A percentile compares a stretch with the other conserved stretches of the same genome.
phyloP scores from a whole-genome alignment of 2,329 filamentous ascomycete species.

The Beauveria bassiana region DNA sequence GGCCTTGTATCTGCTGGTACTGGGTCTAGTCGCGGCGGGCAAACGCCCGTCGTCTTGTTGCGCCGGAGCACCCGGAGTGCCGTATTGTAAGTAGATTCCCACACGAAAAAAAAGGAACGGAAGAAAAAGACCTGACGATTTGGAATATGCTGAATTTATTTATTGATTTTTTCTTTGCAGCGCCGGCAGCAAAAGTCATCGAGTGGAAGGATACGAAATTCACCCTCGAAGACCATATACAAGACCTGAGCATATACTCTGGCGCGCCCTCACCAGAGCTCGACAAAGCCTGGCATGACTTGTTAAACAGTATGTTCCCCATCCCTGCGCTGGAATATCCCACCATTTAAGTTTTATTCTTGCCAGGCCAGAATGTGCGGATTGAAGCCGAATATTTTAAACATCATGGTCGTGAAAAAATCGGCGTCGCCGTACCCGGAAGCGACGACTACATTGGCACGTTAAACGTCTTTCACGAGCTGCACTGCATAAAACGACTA shows the following conservation, averaged over 20 bases:
- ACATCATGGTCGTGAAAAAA: conserved; percentile 6
- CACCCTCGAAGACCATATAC: conserved; percentile 6
- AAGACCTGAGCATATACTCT: conserved; percentile 6
- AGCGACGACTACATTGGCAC: conserved; percentile 9
- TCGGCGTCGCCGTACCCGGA: not conserved
- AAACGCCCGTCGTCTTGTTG: not conserved
- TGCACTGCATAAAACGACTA: conserved; percentile 9
- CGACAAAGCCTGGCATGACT: conserved; percentile 8
- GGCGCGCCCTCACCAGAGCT: conserved; percentile 1
- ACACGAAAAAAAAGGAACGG: no score
- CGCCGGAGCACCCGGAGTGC: not conserved
- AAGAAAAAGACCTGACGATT: not conserved
- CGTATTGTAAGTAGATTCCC: not conserved
- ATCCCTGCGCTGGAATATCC: no score
- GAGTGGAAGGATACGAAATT: conserved; percentile 6
- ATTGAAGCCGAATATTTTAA: conserved; percentile 3
- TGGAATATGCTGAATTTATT: no score
- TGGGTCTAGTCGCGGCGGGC: not conserved
- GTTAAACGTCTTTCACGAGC: conserved; percentile 6
- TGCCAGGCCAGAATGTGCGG: conserved; percentile 1
- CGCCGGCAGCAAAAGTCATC: not conserved
- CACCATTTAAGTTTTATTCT: not conserved
- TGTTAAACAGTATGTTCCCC: not conserved
- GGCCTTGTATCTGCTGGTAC: not conserved
- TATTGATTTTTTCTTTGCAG: not conserved